Conservation (phyloP, 1,284 basidiomycete genomes). For the Pascua guehoae region DNA sequence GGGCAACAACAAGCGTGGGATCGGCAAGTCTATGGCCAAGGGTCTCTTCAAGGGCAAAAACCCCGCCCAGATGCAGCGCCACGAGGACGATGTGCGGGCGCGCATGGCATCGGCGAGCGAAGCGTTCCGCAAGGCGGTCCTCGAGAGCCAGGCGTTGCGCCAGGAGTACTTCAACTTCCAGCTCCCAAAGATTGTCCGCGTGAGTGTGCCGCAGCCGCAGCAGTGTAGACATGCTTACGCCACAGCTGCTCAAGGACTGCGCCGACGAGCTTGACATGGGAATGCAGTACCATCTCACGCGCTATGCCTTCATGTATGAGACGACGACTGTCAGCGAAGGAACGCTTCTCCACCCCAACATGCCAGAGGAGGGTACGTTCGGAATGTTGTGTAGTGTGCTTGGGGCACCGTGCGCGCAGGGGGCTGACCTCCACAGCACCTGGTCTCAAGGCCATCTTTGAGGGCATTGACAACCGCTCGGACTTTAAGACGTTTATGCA, state of each 20-base stretch:
- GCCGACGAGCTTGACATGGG: constrained; percentile 95
- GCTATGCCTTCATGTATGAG: constrained; percentile 93
- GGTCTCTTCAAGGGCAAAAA: constrained; percentile 92
- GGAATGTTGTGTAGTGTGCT: not conserved
- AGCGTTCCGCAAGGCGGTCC: constrained; percentile 84
- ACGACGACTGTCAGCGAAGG: constrained; percentile 86
- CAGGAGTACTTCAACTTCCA: constrained; percentile 99
- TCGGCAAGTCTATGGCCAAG: constrained; percentile 76
- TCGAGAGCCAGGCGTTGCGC: constrained; percentile 80
- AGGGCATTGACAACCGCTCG: constrained; percentile 85
- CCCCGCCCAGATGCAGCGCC: constrained; percentile 82
- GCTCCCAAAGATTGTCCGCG: constrained; percentile 84
- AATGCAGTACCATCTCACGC: constrained; percentile 90
- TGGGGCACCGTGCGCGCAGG: not conserved
- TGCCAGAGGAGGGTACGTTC: constrained; percentile 34
- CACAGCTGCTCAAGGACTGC: constrained; percentile 87
- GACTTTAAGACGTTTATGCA: constrained; percentile 98
- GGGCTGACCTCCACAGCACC: constrained; percentile 35
- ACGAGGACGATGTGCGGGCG: constrained; percentile 88
- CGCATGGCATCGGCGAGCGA: constrained; percentile 83
- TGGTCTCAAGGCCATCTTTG: constrained; percentile 81
- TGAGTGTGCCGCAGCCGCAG: constrained; percentile 50
- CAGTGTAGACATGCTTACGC: not conserved
- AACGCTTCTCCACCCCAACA: constrained; percentile 57
- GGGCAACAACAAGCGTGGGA: constrained; percentile 58